A percentile compares a stretch with the other conserved stretches of the same genome.
phyloP scores from a whole-genome alignment of 306 rosid genomes.

The Carpinus viminea region DNA sequence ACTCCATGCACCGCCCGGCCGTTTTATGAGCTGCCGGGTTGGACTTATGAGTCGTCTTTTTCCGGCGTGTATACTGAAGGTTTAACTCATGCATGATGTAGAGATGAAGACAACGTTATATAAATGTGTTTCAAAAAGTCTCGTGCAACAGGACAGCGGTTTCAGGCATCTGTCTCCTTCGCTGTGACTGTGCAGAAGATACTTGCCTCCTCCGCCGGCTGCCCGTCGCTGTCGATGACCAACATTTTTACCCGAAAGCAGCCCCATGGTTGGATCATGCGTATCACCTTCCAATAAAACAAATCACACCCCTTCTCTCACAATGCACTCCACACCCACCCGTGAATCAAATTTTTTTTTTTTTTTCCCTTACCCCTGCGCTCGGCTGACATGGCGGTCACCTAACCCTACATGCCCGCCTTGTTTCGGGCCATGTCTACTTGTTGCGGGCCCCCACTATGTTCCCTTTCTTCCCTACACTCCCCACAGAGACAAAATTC shows the following conservation, averaged over 20 bases:
- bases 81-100: background rate
- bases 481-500: background rate
- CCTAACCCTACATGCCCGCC: slow-evolving; percentile 50
- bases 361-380: no score
- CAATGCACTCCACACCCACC: background rate
- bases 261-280: slow-evolving; percentile 33
- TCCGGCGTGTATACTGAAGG: background rate
- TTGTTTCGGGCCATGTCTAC: slow-evolving; percentile 36
- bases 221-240: slow-evolving; percentile 37
- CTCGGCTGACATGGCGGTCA: slow-evolving; percentile 38
- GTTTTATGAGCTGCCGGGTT: no score
- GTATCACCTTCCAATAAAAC: slow-evolving; percentile 3
- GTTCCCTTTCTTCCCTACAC: slow-evolving; percentile 37
- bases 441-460: slow-evolving; percentile 45
- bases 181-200: background rate
- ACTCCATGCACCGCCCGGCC: no score
- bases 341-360: no score
- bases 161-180: slow-evolving; percentile 24
- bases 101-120: background rate
- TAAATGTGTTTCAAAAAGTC: background rate
- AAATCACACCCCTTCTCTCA: background rate
- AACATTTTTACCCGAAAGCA: slow-evolving; percentile 31
- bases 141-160: background rate
- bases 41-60: no score
- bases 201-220: slow-evolving; percentile 33